Conservation (phyloP, 345 rosid genomes). For the Brassica incana region DNA sequence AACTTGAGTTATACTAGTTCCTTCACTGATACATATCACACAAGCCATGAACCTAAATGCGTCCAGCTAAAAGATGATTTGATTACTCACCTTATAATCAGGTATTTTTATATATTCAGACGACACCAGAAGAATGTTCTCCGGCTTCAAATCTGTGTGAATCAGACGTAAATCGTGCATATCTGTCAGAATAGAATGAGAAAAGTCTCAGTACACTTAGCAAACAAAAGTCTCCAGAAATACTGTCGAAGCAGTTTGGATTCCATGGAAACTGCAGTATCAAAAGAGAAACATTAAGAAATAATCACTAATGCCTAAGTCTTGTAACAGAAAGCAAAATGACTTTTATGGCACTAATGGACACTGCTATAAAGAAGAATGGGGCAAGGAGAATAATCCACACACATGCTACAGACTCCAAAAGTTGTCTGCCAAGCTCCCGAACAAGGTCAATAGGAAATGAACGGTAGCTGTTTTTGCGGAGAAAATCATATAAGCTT, state of each 20-base stretch:
- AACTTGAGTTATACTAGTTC: conserved; percentile 9
- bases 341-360: conserved; percentile 34
- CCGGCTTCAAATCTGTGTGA: conserved; percentile 87
- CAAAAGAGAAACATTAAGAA: conserved; percentile 6
- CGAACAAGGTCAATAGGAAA: conserved; percentile 99
- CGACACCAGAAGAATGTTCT: conserved; percentile 75
- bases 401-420: conserved; percentile 99
- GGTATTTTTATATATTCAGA: conserved; percentile 74
- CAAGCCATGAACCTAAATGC: conserved; percentile 10
- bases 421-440: conserved; percentile 99
- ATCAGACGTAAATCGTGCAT: conserved; percentile 72
- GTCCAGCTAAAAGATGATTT: conserved; percentile 9
- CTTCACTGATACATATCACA: background rate
- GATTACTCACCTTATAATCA: conserved; percentile 60
- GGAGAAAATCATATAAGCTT: conserved; percentile 99
- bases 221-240: conserved; percentile 6
- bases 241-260: background rate
- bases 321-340: conserved; percentile 6
- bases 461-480: conserved; percentile 97
- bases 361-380: conserved; percentile 45
- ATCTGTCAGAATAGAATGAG: conserved; percentile 49
- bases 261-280: conserved; percentile 6
- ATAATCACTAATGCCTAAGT: conserved; percentile 18
- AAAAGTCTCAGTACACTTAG: conserved; percentile 1
- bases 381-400: conserved; percentile 58